These are phyloP conservation scores for Hibiscus mutabilis DNA, from an alignment of 345 rosid genomes.

Conservation along the genomic window DNA sequence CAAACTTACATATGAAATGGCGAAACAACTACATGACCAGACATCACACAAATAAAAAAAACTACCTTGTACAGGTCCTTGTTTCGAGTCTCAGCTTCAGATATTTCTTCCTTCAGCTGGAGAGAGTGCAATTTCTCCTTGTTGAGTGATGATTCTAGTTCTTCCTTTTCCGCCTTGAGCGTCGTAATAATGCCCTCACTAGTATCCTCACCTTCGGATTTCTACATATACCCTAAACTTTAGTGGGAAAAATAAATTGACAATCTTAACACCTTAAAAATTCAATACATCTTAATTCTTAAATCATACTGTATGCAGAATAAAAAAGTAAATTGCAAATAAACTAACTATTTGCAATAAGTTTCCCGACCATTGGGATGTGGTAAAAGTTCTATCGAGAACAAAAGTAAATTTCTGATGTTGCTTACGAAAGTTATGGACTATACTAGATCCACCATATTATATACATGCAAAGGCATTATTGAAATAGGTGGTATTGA, in stretches of 20 bases:
- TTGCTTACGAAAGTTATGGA: neutral
- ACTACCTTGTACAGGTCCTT: constrained; percentile 77
- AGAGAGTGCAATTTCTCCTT: constrained; percentile 61
- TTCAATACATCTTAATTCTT: neutral
- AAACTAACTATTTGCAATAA: neutral
- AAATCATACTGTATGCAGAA: neutral
- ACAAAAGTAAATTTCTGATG: neutral
- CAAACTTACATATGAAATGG: neutral
- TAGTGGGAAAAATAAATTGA: neutral
- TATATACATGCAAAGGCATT: neutral
- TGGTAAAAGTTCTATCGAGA: neutral
- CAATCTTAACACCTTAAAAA: neutral
- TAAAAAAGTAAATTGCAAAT: neutral
- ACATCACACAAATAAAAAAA: neutral
- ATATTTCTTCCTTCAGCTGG: constrained; percentile 69
- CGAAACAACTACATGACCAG: neutral
- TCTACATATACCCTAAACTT: constrained; percentile 32
- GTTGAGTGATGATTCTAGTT: constrained; percentile 57
- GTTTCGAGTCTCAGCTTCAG: constrained; percentile 68
- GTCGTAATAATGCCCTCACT: constrained; percentile 39
- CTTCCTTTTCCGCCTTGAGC: constrained; percentile 79
- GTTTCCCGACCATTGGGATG: neutral
- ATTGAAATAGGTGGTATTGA: neutral
- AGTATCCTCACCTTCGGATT: constrained; percentile 41
- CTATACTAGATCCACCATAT: neutral